Evolutionary conservation across 805 yeast species (phyloP), one percentile per base, ranked within the genome.

Genomic region (Yarrowia sp.): DNA sequence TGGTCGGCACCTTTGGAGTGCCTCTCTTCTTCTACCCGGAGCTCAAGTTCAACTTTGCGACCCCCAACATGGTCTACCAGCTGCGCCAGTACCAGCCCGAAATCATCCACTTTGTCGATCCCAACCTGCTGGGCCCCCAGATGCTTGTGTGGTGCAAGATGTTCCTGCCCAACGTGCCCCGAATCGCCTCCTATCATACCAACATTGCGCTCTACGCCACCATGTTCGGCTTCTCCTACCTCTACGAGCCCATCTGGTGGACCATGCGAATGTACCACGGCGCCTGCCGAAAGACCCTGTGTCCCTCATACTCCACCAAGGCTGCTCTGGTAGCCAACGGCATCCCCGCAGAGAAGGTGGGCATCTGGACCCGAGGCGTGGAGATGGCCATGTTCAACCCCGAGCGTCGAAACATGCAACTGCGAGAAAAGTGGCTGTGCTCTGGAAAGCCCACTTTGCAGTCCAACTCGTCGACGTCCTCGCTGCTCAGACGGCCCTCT

Each of bases 291-390:
- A 72, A 63, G 79, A 82, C 61, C 75, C 72, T 8, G 56, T 56
- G 71, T 81, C 85, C 15, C 73, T 67, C n/a, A 76, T 55, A 10
- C 65, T 64, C 63, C 69, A 66, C 76, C 77, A 75, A 3, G 48
- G 58, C 48, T 11, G 64, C 63, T 11, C 61, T 71, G n/a, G 71
- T 70, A 15, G 69, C 55, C 19, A 58, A 70, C 32, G 72, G 72
- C 19, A 68, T 71, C 46, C 55, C 50, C 7, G 67, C 56, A 14
- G 41, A 41, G 12, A 70, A 64, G 42, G 67, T 71, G 8, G 66
- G 52, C 12, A 71, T 71, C 22, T 71, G 72, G 72, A 68, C 72
- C 32, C 69, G 72, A 48, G 72, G 72, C 15, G 71, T 70, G 22
- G 72, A 71, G 38, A 53, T 70, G 65, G 50, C 35, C n/a, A 35